Evolutionary conservation across 768 basidiomycete species (phyloP).

Genomic region (Lactarius trivialis): DNA sequence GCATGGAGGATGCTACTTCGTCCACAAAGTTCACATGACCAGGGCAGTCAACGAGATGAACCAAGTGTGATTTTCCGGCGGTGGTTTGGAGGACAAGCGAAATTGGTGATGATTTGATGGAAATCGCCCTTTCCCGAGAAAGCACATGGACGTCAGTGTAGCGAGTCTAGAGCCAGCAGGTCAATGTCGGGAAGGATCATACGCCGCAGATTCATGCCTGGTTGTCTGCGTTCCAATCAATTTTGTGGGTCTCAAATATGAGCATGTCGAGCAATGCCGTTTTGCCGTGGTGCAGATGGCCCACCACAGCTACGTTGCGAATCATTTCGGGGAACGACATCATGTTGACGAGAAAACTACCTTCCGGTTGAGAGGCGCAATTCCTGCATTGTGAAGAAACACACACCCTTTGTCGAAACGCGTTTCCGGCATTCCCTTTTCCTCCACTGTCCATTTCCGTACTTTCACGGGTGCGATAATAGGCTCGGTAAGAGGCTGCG

Average conservation of each 20-base stretch:
- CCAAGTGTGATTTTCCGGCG: constrained; percentile 83
- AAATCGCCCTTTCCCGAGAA: constrained; percentile 83
- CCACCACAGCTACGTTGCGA: constrained; percentile 92
- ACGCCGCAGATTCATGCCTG: constrained; percentile 36
- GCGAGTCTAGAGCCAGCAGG: constrained; percentile 50
- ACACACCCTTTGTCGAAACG: constrained; percentile 95
- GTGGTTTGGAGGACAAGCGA: constrained; percentile 83
- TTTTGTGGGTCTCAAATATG: constrained; percentile 91
- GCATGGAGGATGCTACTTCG: constrained; percentile 83
- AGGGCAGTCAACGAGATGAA: constrained; percentile 95
- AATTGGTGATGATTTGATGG: constrained; percentile 96
- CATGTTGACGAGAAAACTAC: constrained; percentile 87
- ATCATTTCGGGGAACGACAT: constrained; percentile 90
- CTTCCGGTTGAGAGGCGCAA: constrained; percentile 1
- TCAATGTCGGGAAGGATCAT: constrained; percentile 10
- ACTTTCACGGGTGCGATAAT: constrained; percentile 94
- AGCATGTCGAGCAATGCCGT: constrained; percentile 97
- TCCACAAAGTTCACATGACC: constrained; percentile 99
- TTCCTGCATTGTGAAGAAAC: background rate
- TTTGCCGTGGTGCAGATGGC: constrained; percentile 97
- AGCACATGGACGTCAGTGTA: constrained; percentile 96
- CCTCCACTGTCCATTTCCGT: constrained; percentile 89
- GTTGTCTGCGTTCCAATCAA: constrained; percentile 88
- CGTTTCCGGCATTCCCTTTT: constrained; percentile 93
- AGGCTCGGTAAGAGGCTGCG: constrained; percentile 90